Evolutionary conservation across 805 yeast species (phyloP), one percentile per base, ranked within the genome.

Genomic region (Saturnispora saitoi): DNA sequence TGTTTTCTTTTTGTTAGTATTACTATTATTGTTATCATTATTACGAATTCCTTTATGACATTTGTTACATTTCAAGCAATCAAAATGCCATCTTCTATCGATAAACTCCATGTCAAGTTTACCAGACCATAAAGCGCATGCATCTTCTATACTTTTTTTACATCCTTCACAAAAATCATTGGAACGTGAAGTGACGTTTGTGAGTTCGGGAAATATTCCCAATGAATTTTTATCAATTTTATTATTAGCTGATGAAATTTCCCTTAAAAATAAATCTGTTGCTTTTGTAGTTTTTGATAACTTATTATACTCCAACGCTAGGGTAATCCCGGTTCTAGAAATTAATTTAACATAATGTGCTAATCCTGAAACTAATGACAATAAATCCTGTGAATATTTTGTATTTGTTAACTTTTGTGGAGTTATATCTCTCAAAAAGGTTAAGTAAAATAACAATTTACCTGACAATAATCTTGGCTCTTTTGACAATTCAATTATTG

Each of bases 261-360:
- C 77, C 38, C 71, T 65, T 45, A 91, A 65, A 57, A 85, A 87
- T 41, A 69, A 69, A 47, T 85, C 82, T 31, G 86, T 68, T 1
- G 88, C 85, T 36, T 66, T 70, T 0, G 83, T 75, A 8, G 84
- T 74, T 30, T 77, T 78, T 7, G 76, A 69, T 3, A 72, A 58
- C 55, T 76, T 77, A 62, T 86, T 85, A 48, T 75, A 70, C 48
- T 76, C 81, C n/a, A 93, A 69, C 0, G 96, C 86, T 55, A 81
- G 80, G 50, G 80, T 76, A 38, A 93, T 73, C 0, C 96, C 93
- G 58, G 80, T 79, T 53, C 97, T 72, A 4, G 91, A 84, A 20
- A 93, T 69, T 6, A 91, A 71, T 63, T 93, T 93, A 58, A 93
- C 71, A 64, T 89, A 91, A 62, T 93, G 98, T 0, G 99, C 97